Conservation (phyloP, 164 flowering plant species). For the Umbellularia californica region DNA sequence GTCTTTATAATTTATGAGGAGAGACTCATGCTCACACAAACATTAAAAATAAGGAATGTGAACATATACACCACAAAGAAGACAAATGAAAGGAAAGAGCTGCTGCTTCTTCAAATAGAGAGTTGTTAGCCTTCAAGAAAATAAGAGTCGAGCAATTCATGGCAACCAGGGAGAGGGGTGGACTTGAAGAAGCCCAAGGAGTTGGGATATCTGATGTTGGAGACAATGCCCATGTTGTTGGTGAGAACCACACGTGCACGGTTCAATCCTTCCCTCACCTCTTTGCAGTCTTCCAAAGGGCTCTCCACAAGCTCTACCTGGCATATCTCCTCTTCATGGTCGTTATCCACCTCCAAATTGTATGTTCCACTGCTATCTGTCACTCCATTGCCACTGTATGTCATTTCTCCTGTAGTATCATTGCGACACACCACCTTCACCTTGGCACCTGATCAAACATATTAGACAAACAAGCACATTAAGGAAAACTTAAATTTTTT, state of each 20-base stretch:
- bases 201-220: conserved; percentile 35
- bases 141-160: conserved; percentile 19
- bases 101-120: neutral
- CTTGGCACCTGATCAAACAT: conserved; percentile 1
- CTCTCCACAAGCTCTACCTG: conserved; percentile 38
- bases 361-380: conserved; percentile 37
- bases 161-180: conserved; percentile 31
- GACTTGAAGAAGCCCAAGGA: conserved; percentile 49
- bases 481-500: too few species aligned
- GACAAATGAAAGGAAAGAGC: too few species aligned
- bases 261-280: conserved; percentile 9
- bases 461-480: too few species aligned
- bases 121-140: neutral
- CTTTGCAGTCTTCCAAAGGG: conserved; percentile 33
- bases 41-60: too few species aligned
- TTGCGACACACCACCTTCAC: conserved; percentile 42
- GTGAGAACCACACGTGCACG: conserved; percentile 43
- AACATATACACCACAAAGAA: too few species aligned
- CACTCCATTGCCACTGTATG: conserved; percentile 27
- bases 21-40: too few species aligned
- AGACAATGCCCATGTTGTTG: conserved; percentile 38
- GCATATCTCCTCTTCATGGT: conserved; percentile 61
- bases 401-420: conserved; percentile 21
- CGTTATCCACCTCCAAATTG: conserved; percentile 31
- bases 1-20: too few species aligned